Base-by-base conservation (phyloP, 1,139 yeast species). In the Yamadazyma siamensis region DNA sequence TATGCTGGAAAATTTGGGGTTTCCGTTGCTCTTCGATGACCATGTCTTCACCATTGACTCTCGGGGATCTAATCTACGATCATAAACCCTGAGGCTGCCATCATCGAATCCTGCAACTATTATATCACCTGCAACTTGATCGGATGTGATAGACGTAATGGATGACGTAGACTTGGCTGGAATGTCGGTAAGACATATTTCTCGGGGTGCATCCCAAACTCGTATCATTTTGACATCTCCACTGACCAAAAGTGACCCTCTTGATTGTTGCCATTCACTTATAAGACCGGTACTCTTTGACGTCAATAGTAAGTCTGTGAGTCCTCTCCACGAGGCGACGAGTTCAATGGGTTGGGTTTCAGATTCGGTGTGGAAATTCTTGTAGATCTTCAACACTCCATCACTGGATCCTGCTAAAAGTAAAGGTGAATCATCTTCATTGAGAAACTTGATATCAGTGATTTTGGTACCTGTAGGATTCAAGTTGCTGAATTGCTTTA, bases 141-240 rank as follows among this genome's bases (percentile, higher is more conserved):
- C 99, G 0, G 96, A 87, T 0, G 97, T 88, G 34, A 91, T 65
- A 0, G 95, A 73, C 0, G 96, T 84, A 33, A 91, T 83, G 9
- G 94, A 80, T n/a, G 94, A 80, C 0, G 95, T 80, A 0, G 96
- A 85, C 36, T 96, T 70, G 0, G 95, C 94, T 0, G 97, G 96
- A 30, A 91, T 82, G 50, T 89, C 96, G 17, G 77, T 77, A 31
- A 85, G 68, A 52, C 96, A 83, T 33, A 84, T 66, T 52, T 91
- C 99, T 25, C 96, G 69, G 12, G 95, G 94, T 0, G 97, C 97
- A 60, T 91, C 98, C 98, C 98, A 91, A 2, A 89, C 71, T 38
- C 95, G 67, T 31, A 91, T 87, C 18, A 88, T 80, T 44, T 89
- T 86, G 8, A 87, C 95, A 62, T 91, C 98, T 28, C 99, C 99